Evolutionary conservation across 2,329 filamentous ascomycete genomes (phyloP), one percentile per base, ranked within the genome.

Genomic region (Fusarium domesticum): DNA sequence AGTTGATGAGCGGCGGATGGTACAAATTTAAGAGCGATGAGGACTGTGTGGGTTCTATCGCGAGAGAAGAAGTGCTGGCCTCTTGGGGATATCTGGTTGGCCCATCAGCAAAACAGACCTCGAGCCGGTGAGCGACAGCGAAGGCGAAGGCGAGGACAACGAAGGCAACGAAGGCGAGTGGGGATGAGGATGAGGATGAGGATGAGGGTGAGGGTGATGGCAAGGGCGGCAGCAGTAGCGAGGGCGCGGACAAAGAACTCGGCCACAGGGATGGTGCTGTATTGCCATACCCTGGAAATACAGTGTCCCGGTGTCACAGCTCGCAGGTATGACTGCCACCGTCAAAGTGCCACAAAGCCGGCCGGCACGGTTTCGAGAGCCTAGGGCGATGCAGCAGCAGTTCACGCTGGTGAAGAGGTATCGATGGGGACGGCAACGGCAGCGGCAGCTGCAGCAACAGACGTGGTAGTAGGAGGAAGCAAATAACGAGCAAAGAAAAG

Each of bases 51-150:
- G 75, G 73, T 63, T 80, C 77, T 66, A 80, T 71, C 54, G 74
- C 72, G 57, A 80, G 68, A 58, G 76, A 69, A 53, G 76, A 71
- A 50, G 70, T 70, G 63, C 66, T 72, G 58, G 74, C 67, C 59
- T 79, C 76, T 61, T 78, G 75, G 61, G 68, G 73, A 67, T 78
- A 80, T 72, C 78, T 81, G 64, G 51, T 23, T 56, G 40, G 43
- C 42, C 50, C 51, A 58, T 64, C 48, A 61, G 60, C 53, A 50
- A 47, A 59, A 53, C 39, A 32, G 45, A 23, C 43, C 51, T 53
- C 48, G 46, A 45, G 52, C 45, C 47, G 50, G 40, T 37, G 35
- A 56, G 30, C 36, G 46, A 34, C 39, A 45, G 33, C 11, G 11
- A 35, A 30, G 42, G 39, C 39, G 44, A 44, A 35, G 32, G 42